Base-by-base conservation (phyloP, 169 alveolate genomes). In the Miamiensis avidus region DNA sequence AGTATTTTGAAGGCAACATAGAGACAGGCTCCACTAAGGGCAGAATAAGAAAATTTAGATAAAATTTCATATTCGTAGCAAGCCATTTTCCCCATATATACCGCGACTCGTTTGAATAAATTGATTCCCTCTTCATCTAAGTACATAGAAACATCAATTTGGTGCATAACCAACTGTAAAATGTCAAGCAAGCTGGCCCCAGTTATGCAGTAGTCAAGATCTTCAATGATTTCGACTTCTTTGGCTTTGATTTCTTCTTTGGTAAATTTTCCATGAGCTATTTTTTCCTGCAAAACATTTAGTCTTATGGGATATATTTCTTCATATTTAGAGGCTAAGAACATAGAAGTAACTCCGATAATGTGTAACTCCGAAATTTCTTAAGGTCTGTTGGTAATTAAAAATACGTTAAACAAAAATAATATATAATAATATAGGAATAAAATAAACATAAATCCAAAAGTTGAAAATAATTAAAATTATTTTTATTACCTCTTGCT, bases 311-410 rank as follows among this genome's bases (percentile, higher is more conserved):
- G 94, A 31, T 87, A 79, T 73, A 90, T 90, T 82, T 93, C 96
- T 76, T 90, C 93, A 82, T 90, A 93, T 87, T 93, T 93, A 33
- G 90, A 77, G 4, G 94, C 92, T n/a, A 90, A 82, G 75, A 87
- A 93, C 94, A 93, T 90, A 30, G 88, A 81, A 29, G 93, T 76
- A 75, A 93, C 93, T 75, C 96, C 96, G 65, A 89, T 88, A 27
- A 90, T 34, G 76, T 93, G 96, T 15, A 88, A 85, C 34, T 91
- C 93, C 29, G 29, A 34, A 64, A 79, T 74, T 64, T 20, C 0
- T 64, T 34, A 64, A 49, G 15, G 29, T 64, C 84, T 79, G 25
- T 79, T 34, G 20, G 4, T 49, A 49, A 11, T 49, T 49, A 49
- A 11, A 49, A 11, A 11, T 11, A 11, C 20, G 20, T 11, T 49